Conservation (phyloP, 2,329 filamentous ascomycete species). For the Magnaporthiopsis rhizophila region DNA sequence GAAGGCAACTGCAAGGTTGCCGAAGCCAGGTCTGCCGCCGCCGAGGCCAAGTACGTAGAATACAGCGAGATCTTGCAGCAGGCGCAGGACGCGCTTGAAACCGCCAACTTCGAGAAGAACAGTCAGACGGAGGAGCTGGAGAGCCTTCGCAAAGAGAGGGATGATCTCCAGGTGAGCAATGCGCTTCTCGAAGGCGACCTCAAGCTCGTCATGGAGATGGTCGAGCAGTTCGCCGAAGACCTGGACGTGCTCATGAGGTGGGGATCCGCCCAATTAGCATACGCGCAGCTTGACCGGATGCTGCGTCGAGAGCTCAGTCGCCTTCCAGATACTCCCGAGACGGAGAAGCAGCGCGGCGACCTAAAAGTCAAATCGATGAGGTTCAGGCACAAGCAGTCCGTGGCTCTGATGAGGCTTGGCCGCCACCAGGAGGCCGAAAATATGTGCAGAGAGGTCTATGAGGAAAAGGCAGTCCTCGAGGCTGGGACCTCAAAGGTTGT, state of each 20-base stretch:
- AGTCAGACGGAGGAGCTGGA: slow-evolving; percentile 4
- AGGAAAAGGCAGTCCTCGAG: slow-evolving; percentile 1
- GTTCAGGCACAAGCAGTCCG: slow-evolving; percentile 7
- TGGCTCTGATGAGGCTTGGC: slow-evolving; percentile 8
- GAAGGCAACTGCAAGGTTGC: not conserved
- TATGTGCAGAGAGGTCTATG: slow-evolving; percentile 6
- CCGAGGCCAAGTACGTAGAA: slow-evolving; percentile 4
- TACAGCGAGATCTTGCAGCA: slow-evolving; percentile 7
- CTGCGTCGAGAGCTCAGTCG: not conserved
- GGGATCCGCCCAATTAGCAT: slow-evolving; percentile 8
- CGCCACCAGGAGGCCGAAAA: slow-evolving; percentile 6
- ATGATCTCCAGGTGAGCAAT: slow-evolving; percentile 1
- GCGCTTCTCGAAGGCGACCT: slow-evolving; percentile 4
- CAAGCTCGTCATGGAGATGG: not conserved
- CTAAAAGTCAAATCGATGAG: slow-evolving; percentile 6
- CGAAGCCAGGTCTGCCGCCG: slow-evolving; percentile 1
- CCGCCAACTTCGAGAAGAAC: not conserved
- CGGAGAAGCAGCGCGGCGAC: slow-evolving; percentile 2
- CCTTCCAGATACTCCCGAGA: not conserved
- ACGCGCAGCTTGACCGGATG: slow-evolving; percentile 7
- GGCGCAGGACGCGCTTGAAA: slow-evolving; percentile 3
- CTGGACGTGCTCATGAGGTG: slow-evolving; percentile 8
- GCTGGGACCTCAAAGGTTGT: not conserved
- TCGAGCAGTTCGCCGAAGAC: slow-evolving; percentile 9
- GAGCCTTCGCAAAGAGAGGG: not conserved